A percentile compares a stretch with the other conserved stretches of the same genome.
Conservation (phyloP, 78 protist genomes). For the Neovahlkampfia damariscottae region DNA sequence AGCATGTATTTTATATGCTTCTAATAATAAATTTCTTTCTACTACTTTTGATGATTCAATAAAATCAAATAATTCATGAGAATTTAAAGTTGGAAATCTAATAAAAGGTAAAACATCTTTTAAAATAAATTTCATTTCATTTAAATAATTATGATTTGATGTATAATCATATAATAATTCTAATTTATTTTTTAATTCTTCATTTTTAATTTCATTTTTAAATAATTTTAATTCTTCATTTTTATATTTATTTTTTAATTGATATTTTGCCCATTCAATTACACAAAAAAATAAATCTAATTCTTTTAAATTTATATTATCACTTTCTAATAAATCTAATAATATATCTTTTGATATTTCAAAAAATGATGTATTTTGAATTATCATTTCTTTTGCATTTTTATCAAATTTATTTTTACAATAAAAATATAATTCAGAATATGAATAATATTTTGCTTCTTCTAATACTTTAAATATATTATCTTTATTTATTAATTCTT, state of each 20-base stretch:
- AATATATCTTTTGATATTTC: neutral
- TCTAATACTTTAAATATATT: neutral
- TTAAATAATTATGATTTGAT: neutral
- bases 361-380: neutral
- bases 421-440: neutral
- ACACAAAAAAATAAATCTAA: neutral
- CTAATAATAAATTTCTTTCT: neutral
- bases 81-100: neutral
- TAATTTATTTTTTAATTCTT: neutral
- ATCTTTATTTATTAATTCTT: neutral
- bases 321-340: neutral
- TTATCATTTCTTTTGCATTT: neutral
- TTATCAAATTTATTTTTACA: neutral
- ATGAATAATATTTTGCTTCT: neutral
- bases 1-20: neutral
- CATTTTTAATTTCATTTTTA: no score
- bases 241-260: neutral
- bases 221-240: no score
- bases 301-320: neutral
- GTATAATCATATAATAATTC: neutral
- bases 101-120: neutral
- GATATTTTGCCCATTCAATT: neutral
- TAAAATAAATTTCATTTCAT: neutral
- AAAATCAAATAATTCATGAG: neutral
- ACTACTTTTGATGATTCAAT: neutral